These are phyloP conservation scores for Isatis lusitanica DNA, from an alignment of 441 rosid genomes.

Conservation along the genomic window DNA sequence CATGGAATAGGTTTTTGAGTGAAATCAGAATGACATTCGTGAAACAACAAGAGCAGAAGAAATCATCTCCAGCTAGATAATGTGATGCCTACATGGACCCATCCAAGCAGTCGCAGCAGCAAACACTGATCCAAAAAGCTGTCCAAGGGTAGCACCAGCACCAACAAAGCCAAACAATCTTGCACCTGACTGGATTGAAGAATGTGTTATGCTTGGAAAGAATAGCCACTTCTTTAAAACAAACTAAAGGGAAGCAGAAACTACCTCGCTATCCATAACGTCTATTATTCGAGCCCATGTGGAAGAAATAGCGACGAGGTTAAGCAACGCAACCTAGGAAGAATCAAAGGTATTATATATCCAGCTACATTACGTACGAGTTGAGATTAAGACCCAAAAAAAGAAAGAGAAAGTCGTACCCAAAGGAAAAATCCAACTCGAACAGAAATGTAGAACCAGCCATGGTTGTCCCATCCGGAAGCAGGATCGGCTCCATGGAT, in stretches of 20 bases:
- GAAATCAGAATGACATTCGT: constrained; percentile 12
- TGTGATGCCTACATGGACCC: constrained; percentile 73
- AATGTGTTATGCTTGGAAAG: constrained; percentile 33
- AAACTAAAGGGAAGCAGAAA: constrained; percentile 18
- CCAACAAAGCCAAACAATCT: constrained; percentile 96
- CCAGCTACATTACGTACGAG: constrained; percentile 1
- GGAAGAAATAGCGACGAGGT: constrained; percentile 88
- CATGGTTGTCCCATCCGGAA: constrained; percentile 52
- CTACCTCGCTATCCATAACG: constrained; percentile 90
- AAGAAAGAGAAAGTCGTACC: constrained; percentile 44
- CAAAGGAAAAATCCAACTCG: constrained; percentile 90
- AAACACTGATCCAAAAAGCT: constrained; percentile 91
- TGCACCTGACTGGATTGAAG: constrained; percentile 84
- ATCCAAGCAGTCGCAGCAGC: constrained; percentile 86
- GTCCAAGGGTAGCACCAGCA: constrained; percentile 96
- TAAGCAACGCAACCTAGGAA: constrained; percentile 77
- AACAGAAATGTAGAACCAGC: constrained; percentile 77
- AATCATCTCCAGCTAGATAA: constrained; percentile 12
- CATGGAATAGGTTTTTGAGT: constrained; percentile 9
- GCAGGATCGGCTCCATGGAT: constrained; percentile 38
- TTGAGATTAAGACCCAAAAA: constrained; percentile 4
- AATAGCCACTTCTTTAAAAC: background rate
- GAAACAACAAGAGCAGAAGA: constrained; percentile 11
- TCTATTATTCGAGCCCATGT: constrained; percentile 97
- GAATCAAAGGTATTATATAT: constrained; percentile 9